phyloP scores from a whole-genome alignment of 2,329 filamentous ascomycete species.

The Trichoderma gracile region DNA sequence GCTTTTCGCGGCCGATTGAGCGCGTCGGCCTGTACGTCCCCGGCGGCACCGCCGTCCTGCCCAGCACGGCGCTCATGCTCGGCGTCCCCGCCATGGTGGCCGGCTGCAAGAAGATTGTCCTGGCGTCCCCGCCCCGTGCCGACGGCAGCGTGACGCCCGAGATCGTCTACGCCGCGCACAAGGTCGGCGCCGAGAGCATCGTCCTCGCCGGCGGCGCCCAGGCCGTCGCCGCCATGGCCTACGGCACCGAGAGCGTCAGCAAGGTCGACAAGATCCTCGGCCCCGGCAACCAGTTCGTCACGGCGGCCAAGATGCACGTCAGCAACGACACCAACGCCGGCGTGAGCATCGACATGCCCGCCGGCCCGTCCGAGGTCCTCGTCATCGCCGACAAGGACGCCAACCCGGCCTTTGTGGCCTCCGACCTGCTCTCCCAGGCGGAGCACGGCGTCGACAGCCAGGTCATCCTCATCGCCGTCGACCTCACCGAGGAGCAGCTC shows the following conservation, averaged over 20 bases:
- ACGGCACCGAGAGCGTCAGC: conserved; percentile 88
- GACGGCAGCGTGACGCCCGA: conserved; percentile 93
- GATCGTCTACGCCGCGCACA: conserved; percentile 96
- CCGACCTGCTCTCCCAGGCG: conserved; percentile 90
- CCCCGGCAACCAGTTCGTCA: conserved; percentile 97
- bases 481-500: conserved; percentile 70
- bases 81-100: conserved; percentile 97
- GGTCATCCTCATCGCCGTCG: conserved; percentile 86
- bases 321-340: conserved; percentile 95
- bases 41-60: conserved; percentile 93
- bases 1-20: conserved; percentile 90
- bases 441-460: conserved; percentile 97
- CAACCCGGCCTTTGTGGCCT: conserved; percentile 92
- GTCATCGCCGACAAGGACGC: conserved; percentile 87
- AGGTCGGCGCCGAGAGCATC: conserved; percentile 92
- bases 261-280: conserved; percentile 99
- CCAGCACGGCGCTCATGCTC: conserved; percentile 95
- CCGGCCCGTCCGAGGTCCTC: conserved; percentile 94
- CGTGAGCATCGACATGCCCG: conserved; percentile 97
- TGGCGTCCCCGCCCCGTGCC: conserved; percentile 85
- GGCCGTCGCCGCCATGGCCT: conserved; percentile 94
- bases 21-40: conserved; percentile 95
- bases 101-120: conserved; percentile 90
- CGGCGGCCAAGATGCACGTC: conserved; percentile 97
- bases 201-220: conserved; percentile 94